phyloP scores from a whole-genome alignment of 2,329 filamentous ascomycete species.

The Hymenoscyphus fraxineus region DNA sequence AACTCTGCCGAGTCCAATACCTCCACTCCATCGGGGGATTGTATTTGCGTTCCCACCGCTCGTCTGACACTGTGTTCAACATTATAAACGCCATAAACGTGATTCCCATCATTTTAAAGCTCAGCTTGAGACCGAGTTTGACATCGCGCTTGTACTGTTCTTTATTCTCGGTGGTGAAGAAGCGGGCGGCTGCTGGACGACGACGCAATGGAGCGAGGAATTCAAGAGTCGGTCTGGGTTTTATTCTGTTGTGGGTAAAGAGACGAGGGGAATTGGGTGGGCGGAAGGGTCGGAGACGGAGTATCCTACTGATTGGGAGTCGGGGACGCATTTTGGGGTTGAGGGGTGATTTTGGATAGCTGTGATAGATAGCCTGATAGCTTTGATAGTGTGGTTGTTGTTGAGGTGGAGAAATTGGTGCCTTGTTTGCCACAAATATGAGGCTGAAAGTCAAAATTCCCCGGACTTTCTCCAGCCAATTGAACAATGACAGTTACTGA shows the following conservation, averaged over 20 bases:
- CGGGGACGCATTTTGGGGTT: constrained; percentile 32
- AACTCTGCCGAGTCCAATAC: constrained; percentile 59
- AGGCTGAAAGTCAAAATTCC: no score
- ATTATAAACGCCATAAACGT: constrained; percentile 57
- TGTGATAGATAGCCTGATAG: background rate
- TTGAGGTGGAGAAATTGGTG: background rate
- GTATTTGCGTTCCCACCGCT: constrained; percentile 69
- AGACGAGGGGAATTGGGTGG: constrained; percentile 41
- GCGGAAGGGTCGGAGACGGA: constrained; percentile 37
- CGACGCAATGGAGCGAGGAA: constrained; percentile 51
- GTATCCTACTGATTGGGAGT: constrained; percentile 39
- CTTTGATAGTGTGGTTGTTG: background rate
- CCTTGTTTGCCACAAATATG: no score
- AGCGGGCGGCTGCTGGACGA: constrained; percentile 53
- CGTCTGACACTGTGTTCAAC: constrained; percentile 65
- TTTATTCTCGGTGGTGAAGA: constrained; percentile 75
- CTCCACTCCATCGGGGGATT: constrained; percentile 83
- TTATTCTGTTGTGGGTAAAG: constrained; percentile 52
- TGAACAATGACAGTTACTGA: no score
- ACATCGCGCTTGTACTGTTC: constrained; percentile 68
- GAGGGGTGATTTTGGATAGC: background rate
- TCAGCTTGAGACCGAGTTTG: constrained; percentile 65
- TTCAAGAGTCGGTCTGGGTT: constrained; percentile 56
- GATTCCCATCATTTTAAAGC: constrained; percentile 61
- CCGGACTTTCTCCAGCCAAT: no score